Percentiles rank a stretch among this genome's conserved stretches.
Conservation (phyloP, 2,329 filamentous ascomycete genomes). For the Reticulascus tulasneorum region DNA sequence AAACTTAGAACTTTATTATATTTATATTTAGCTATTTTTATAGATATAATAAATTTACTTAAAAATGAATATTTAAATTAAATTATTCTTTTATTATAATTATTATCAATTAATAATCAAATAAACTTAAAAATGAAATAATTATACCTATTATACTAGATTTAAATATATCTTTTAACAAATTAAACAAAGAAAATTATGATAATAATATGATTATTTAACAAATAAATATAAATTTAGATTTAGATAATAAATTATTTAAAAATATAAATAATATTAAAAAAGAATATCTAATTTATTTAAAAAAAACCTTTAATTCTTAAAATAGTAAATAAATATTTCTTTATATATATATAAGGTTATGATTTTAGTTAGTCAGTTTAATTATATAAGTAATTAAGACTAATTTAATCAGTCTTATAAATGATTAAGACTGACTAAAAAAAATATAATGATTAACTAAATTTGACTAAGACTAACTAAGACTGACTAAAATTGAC, state of each 20-base stretch:
- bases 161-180: neutral
- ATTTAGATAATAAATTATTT: conserved; percentile 1
- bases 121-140: neutral
- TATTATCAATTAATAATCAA: neutral
- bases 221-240: neutral
- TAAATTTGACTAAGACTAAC: too few species aligned
- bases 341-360: neutral
- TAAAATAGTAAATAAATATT: neutral
- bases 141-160: neutral
- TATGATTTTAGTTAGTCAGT: too few species aligned
- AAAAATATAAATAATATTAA: neutral
- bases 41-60: conserved; percentile 1
- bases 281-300: conserved; percentile 1
- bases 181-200: neutral
- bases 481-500: too few species aligned
- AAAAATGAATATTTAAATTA: neutral
- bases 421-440: too few species aligned
- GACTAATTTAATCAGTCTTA: too few species aligned
- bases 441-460: neutral
- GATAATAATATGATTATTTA: too few species aligned
- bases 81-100: neutral
- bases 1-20: too few species aligned
- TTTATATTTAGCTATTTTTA: neutral
- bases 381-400: too few species aligned
- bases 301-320: neutral